Evolutionary conservation across 352 stramenopile species (phyloP).

Genomic region (Phytophthora citrophthora): DNA sequence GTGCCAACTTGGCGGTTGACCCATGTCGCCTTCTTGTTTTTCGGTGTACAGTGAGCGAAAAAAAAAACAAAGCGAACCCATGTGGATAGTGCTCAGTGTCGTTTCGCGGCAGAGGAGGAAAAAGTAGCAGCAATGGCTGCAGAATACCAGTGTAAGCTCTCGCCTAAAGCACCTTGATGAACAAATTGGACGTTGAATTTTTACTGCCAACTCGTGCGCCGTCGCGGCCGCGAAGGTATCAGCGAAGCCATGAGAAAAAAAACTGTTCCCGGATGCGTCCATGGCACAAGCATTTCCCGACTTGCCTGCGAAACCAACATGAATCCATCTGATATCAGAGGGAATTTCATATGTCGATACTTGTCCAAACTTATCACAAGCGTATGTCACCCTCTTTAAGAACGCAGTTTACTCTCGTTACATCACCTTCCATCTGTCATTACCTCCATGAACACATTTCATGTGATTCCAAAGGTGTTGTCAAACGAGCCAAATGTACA

Average conservation of each 20-base stretch:
- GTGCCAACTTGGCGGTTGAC: too few species aligned
- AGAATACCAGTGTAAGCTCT: neutral
- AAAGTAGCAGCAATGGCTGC: constrained; percentile 1
- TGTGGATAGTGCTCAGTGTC: constrained; percentile 9
- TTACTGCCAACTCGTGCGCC: neutral
- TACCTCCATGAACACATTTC: neutral
- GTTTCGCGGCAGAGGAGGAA: constrained; percentile 6
- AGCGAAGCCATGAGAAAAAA: constrained; percentile 28
- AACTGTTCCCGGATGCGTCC: neutral
- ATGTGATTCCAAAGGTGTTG: neutral
- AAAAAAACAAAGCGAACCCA: constrained; percentile 13
- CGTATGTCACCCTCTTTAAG: neutral
- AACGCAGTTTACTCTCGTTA: neutral
- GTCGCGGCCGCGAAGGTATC: constrained; percentile 2
- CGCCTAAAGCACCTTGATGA: neutral
- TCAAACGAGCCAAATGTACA: constrained; percentile 5
- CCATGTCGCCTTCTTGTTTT: neutral
- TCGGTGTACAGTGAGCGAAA: constrained; percentile 9
- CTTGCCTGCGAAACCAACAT: constrained; percentile 10
- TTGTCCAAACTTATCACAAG: neutral
- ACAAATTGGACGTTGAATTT: constrained; percentile 5
- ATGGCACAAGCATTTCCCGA: constrained; percentile 9
- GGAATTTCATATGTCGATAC: constrained; percentile 8
- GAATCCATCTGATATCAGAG: constrained; percentile 23
- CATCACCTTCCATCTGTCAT: constrained; percentile 2